Percentiles rank a stretch among this genome's conserved stretches.
phyloP scores from a whole-genome alignment of 768 basidiomycete genomes.

The Gloeostereum incarnatum region DNA sequence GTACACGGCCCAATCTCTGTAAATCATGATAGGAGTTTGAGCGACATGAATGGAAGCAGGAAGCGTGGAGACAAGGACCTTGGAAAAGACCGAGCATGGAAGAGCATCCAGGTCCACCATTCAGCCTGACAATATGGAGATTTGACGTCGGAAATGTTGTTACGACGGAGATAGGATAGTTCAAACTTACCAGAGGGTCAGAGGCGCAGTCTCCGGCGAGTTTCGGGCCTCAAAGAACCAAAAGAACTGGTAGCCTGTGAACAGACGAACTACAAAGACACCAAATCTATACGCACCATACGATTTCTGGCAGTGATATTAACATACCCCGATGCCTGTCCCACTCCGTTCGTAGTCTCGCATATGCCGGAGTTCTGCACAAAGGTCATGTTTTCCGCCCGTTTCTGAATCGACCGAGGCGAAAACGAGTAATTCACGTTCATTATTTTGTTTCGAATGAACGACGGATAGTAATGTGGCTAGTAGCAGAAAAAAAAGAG shows the following conservation, averaged over 20 bases:
- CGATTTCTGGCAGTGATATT: not conserved
- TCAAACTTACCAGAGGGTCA: constrained; percentile 33
- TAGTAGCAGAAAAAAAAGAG: no score
- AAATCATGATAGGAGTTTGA: not conserved
- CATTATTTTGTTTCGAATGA: no score
- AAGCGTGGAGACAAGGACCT: constrained; percentile 5
- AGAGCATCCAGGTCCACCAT: constrained; percentile 27
- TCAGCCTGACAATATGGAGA: no score
- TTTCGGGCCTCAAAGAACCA: constrained; percentile 44
- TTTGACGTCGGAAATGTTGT: no score
- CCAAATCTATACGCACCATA: not conserved
- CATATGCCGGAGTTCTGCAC: not conserved
- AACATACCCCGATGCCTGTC: not conserved
- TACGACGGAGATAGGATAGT: no score
- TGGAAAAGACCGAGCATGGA: constrained; percentile 23
- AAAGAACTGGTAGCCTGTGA: constrained; percentile 27
- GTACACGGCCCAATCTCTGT: constrained; percentile 35
- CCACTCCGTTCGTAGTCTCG: not conserved
- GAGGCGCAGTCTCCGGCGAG: constrained; percentile 33
- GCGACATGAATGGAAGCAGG: constrained; percentile 9
- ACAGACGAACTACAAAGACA: not conserved
- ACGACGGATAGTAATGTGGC: no score
- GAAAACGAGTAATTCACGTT: no score
- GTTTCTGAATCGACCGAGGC: no score
- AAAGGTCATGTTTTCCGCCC: constrained; percentile 11